Percentiles rank a stretch among this genome's conserved stretches.
Conservation (phyloP, 352 stramenopile species). For the Phytophthora colocasiae region DNA sequence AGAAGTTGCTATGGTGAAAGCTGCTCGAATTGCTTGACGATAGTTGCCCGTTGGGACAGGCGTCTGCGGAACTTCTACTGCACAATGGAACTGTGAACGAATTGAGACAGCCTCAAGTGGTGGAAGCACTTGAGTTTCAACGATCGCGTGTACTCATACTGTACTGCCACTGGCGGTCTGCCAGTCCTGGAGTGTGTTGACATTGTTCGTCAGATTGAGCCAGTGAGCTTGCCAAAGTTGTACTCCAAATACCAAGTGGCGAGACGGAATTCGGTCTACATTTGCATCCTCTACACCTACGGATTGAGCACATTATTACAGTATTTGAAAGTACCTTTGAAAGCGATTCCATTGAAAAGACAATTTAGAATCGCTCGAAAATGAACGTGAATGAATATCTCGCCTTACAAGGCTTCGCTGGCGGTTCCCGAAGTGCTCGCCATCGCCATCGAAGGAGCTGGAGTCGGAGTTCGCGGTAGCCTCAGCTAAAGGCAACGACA, state of each 20-base stretch:
- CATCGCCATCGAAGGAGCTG: not conserved
- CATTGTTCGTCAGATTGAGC: no score
- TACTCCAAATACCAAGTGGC: not conserved
- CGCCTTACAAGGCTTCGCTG: not conserved
- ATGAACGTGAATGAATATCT: no score
- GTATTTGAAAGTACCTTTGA: no score
- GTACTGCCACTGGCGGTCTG: no score
- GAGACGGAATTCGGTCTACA: not conserved
- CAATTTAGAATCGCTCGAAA: conserved; percentile 9
- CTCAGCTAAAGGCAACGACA: conserved; percentile 45
- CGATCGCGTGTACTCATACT: no score
- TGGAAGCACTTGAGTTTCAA: no score
- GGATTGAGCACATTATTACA: no score
- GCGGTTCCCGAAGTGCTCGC: not conserved
- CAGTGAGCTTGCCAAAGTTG: not conserved
- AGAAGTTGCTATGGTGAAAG: not conserved
- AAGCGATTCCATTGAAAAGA: no score
- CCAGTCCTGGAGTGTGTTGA: no score
- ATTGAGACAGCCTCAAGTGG: no score
- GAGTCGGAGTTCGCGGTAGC: conserved; percentile 6
- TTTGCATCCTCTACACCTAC: not conserved
- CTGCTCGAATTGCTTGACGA: not conserved
- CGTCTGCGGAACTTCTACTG: not conserved
- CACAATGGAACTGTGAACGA: not conserved
- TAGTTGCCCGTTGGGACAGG: conserved; percentile 2